Conservation (phyloP, 257 asterid species). For the Solanum medicagineum region DNA sequence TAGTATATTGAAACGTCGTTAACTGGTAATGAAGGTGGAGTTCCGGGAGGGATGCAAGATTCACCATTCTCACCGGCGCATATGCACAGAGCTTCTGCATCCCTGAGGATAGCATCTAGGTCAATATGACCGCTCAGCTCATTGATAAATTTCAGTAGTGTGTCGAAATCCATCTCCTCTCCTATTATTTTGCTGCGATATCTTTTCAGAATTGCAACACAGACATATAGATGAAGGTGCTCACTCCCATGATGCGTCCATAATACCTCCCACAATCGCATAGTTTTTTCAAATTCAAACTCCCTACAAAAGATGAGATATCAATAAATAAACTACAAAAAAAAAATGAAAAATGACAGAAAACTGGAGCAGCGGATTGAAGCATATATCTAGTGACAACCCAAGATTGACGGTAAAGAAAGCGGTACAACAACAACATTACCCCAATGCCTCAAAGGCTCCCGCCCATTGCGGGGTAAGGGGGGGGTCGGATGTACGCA, state of each 20-base stretch:
- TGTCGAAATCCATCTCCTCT: conserved; percentile 91
- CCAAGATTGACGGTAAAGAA: not conserved
- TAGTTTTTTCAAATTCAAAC: conserved; percentile 64
- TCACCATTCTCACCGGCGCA: conserved; percentile 94
- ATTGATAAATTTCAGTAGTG: conserved; percentile 82
- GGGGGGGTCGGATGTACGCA: too few relatives aligned
- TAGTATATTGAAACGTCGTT: conserved; percentile 59
- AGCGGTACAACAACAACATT: not conserved
- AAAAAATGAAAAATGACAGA: not conserved
- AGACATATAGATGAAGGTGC: conserved; percentile 81
- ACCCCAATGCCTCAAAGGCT: too few relatives aligned
- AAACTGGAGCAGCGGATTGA: not conserved
- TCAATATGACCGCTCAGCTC: conserved; percentile 84
- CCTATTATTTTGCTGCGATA: conserved; percentile 66
- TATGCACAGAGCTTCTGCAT: conserved; percentile 86
- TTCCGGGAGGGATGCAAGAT: conserved; percentile 87
- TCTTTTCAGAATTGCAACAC: conserved; percentile 80
- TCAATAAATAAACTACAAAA: not conserved
- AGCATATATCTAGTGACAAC: not conserved
- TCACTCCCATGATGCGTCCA: conserved; percentile 89
- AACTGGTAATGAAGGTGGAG: conserved; percentile 87
- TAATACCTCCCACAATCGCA: conserved; percentile 84
- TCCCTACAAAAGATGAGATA: conserved; percentile 45
- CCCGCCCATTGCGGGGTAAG: too few relatives aligned
- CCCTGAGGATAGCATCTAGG: conserved; percentile 66